These are phyloP conservation scores for Pyricularia grisea DNA, from an alignment of 2,329 filamentous ascomycete genomes.

Conservation along the genomic window DNA sequence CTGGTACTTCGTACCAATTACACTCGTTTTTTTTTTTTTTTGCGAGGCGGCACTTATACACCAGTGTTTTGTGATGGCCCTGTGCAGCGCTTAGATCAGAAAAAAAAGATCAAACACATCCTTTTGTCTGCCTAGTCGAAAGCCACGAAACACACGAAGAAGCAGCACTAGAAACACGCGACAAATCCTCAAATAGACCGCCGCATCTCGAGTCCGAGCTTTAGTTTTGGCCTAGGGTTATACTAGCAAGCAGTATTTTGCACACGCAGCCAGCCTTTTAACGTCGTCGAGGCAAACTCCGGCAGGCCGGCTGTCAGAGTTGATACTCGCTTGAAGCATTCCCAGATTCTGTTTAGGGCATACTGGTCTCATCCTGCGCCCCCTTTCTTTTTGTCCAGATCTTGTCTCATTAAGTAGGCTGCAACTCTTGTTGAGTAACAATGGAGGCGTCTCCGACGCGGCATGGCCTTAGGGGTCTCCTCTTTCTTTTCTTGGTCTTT, in stretches of 20 bases:
- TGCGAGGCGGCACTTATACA: constrained; percentile 5
- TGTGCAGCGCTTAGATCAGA: constrained; percentile 1
- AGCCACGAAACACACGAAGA: background rate
- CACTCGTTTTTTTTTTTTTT: constrained; percentile 38
- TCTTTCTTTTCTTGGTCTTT: constrained; percentile 35
- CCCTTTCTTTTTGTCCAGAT: background rate
- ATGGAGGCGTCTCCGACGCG: constrained; percentile 4
- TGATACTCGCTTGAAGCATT: background rate
- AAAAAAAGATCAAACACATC: background rate
- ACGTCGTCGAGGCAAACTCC: background rate
- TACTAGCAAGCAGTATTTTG: background rate
- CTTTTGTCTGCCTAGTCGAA: constrained; percentile 4
- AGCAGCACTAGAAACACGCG: background rate
- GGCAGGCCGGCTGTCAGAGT: background rate
- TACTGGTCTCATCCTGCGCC: background rate
- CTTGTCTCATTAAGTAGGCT: background rate
- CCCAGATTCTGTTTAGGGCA: background rate
- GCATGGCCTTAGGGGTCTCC: constrained; percentile 29
- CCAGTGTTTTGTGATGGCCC: constrained; percentile 9
- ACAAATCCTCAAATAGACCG: background rate
- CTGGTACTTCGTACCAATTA: constrained; percentile 44
- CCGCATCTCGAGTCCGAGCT: background rate
- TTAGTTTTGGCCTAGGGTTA: background rate
- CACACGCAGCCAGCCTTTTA: background rate
- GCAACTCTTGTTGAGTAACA: background rate